Conservation (phyloP, 1,284 basidiomycete species). For the Trichosporon coremiiforme region DNA sequence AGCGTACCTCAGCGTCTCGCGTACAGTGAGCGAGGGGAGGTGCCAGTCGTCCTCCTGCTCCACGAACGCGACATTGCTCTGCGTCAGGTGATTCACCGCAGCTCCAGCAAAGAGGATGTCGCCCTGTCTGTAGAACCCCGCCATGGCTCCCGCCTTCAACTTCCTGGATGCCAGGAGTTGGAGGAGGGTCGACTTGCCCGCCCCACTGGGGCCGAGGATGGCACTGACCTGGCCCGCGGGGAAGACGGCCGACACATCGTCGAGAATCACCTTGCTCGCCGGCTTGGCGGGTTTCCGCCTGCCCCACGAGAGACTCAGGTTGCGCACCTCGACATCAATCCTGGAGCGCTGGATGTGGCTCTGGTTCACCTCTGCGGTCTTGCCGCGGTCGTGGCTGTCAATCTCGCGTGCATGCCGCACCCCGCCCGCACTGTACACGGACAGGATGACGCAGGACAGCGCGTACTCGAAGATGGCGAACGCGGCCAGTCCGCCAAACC, state of each 20-base stretch:
- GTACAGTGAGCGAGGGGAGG: slow-evolving; percentile 59
- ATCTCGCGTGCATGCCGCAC: slow-evolving; percentile 56
- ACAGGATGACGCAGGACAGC: slow-evolving; percentile 53
- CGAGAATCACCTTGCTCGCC: slow-evolving; percentile 56
- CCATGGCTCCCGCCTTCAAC: slow-evolving; percentile 50
- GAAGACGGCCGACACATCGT: slow-evolving; percentile 57
- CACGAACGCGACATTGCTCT: slow-evolving; percentile 59
- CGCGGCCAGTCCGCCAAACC: slow-evolving; percentile 56
- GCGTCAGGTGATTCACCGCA: slow-evolving; percentile 39
- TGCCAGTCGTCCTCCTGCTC: slow-evolving; percentile 62
- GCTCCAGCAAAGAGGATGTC: slow-evolving; percentile 53
- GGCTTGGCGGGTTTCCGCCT: slow-evolving; percentile 39
- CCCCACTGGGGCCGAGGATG: slow-evolving; percentile 58
- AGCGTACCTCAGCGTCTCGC: slow-evolving; percentile 59
- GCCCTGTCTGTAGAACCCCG: slow-evolving; percentile 51
- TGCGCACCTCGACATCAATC: slow-evolving; percentile 53
- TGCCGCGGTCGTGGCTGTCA: slow-evolving; percentile 50
- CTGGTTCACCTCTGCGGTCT: slow-evolving; percentile 49
- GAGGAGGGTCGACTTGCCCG: slow-evolving; percentile 59
- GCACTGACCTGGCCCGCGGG: slow-evolving; percentile 59
- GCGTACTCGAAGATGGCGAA: slow-evolving; percentile 50
- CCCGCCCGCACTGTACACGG: slow-evolving; percentile 55
- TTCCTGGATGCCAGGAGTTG: slow-evolving; percentile 58
- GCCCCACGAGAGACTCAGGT: slow-evolving; percentile 50
- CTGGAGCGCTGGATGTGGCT: slow-evolving; percentile 54